A percentile compares a stretch with the other conserved stretches of the same genome.
phyloP scores from a whole-genome alignment of 352 stramenopile genomes.

The Globisporangium mamillatum region DNA sequence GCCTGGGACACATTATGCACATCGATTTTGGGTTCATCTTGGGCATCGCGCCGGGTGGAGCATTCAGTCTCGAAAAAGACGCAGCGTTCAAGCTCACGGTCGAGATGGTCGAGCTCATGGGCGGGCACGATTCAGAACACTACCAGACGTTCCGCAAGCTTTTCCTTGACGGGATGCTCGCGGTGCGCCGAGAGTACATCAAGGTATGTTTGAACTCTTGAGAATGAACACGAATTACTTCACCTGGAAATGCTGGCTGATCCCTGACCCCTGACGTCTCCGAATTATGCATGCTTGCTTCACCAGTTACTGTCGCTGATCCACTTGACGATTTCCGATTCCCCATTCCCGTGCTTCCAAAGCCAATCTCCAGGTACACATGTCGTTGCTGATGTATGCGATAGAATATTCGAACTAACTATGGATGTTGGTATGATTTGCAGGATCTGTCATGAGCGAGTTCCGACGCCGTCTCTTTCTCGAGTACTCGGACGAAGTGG shows the following conservation, averaged over 20 bases:
- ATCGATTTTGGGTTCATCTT: constrained; percentile 98
- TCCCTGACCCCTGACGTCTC: neutral
- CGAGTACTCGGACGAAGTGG: constrained; percentile 24
- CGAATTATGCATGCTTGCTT: neutral
- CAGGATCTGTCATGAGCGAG: constrained; percentile 18
- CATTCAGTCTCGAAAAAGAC: constrained; percentile 90
- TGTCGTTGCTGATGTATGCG: neutral
- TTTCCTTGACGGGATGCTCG: constrained; percentile 92
- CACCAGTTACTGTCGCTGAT: constrained; percentile 79
- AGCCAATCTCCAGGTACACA: constrained; percentile 19
- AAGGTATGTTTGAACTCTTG: constrained; percentile 34
- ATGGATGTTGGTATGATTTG: neutral
- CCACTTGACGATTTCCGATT: constrained; percentile 85
- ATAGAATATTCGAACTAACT: neutral
- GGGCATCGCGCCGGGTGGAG: constrained; percentile 90
- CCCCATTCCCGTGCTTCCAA: constrained; percentile 89
- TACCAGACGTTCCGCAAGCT: constrained; percentile 84
- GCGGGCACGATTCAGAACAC: constrained; percentile 59
- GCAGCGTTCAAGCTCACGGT: constrained; percentile 95
- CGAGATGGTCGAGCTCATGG: constrained; percentile 94
- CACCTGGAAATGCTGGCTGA: neutral
- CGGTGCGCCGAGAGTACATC: constrained; percentile 76
- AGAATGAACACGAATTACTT: neutral
- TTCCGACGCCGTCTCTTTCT: constrained; percentile 40
- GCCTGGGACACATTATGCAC: constrained; percentile 89